Percentiles rank a stretch among this genome's conserved stretches.
Conservation (phyloP, 306 rosid genomes). For the Canavalia ensiformis region DNA sequence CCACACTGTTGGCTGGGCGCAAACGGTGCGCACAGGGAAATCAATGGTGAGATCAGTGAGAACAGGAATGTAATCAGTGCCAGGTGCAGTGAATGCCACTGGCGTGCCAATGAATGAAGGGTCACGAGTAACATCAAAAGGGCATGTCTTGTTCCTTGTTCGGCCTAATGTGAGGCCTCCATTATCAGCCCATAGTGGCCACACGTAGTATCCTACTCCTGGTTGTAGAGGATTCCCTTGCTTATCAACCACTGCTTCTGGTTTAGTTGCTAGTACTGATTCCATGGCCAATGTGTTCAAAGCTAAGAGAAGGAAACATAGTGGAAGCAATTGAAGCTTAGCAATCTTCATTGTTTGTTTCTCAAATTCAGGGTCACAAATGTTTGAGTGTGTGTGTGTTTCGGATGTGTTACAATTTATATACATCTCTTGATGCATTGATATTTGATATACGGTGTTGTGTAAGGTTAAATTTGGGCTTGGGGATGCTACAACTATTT, state of each 20-base stretch:
- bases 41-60: constrained; percentile 46
- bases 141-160: constrained; percentile 51
- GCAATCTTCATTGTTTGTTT: constrained; percentile 41
- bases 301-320: constrained; percentile 29
- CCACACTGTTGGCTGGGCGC: constrained; percentile 49
- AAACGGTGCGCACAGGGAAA: neutral
- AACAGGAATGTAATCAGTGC: constrained; percentile 17
- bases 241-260: constrained; percentile 51
- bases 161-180: constrained; percentile 43
- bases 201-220: constrained; percentile 47
- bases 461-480: neutral
- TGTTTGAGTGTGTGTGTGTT: neutral
- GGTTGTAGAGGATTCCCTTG: constrained; percentile 24
- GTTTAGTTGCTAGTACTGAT: neutral
- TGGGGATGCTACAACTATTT: neutral
- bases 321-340: constrained; percentile 10
- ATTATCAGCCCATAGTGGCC: constrained; percentile 49
- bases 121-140: constrained; percentile 46
- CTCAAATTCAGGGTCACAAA: neutral
- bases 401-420: neutral
- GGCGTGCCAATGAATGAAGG: constrained; percentile 35
- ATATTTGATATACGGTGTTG: constrained; percentile 18
- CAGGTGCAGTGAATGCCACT: constrained; percentile 18
- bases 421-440: neutral
- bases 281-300: constrained; percentile 7